phyloP scores from a whole-genome alignment of 805 yeast species.

The Ogataea haglerorum region DNA sequence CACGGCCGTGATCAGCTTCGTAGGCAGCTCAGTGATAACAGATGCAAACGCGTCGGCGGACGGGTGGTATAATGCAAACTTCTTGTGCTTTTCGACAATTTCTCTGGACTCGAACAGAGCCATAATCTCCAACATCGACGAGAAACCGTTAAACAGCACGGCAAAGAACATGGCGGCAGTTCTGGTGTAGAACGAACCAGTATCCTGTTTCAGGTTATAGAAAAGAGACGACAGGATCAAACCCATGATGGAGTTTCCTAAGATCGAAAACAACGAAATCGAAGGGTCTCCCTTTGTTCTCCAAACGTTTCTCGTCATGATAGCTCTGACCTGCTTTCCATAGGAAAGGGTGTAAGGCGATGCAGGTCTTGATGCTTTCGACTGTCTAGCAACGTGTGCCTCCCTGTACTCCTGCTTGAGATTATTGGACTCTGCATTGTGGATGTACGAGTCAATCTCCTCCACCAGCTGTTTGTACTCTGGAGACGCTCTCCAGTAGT shows the following conservation, averaged over 20 bases:
- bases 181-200: conserved; percentile 48
- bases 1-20: conserved; percentile 40
- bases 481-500: conserved; percentile 35
- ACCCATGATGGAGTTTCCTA: conserved; percentile 50
- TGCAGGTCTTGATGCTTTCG: conserved; percentile 41
- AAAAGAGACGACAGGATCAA: conserved; percentile 53
- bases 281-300: conserved; percentile 50
- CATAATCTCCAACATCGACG: conserved; percentile 55
- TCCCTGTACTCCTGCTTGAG: conserved; percentile 19
- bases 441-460: conserved; percentile 34
- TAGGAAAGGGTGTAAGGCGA: conserved; percentile 53
- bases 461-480: conserved; percentile 30
- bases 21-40: conserved; percentile 47
- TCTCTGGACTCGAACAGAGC: conserved; percentile 51
- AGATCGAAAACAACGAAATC: conserved; percentile 38
- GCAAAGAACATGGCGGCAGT: conserved; percentile 66
- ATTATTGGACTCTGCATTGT: conserved; percentile 9
- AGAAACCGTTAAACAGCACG: conserved; percentile 55
- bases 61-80: conserved; percentile 53
- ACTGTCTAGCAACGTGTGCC: conserved; percentile 51
- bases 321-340: conserved; percentile 46
- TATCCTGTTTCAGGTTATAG: conserved; percentile 40
- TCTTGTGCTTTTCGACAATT: conserved; percentile 54
- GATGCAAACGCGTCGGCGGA: conserved; percentile 58
- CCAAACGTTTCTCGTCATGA: conserved; percentile 43